A percentile compares a stretch with the other conserved stretches of the same genome.
phyloP scores from a whole-genome alignment of 768 basidiomycete genomes.

The Leccinum variicolor region DNA sequence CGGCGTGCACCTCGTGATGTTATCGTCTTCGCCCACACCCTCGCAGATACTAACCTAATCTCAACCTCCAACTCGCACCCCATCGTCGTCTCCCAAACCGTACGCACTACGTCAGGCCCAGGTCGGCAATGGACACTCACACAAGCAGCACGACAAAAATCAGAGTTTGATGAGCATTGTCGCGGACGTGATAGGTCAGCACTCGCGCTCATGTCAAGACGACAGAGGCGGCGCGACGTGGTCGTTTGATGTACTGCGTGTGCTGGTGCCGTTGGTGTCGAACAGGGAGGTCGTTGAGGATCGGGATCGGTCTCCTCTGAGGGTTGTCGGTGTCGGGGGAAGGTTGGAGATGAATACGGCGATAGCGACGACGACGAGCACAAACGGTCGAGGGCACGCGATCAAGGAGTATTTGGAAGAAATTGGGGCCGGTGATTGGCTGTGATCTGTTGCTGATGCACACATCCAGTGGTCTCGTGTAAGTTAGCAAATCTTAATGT shows the following conservation, averaged over 20 bases:
- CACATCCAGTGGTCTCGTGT: conserved; percentile 2
- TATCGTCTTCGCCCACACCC: no score
- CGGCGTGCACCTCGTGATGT: not conserved
- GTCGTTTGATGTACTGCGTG: no score
- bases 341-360: not conserved
- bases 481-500: no score
- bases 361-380: not conserved
- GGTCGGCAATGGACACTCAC: conserved; percentile 12
- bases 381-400: not conserved
- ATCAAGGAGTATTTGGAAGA: not conserved
- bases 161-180: conserved; percentile 52
- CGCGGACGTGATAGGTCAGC: no score
- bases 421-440: not conserved
- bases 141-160: conserved; percentile 1
- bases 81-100: not conserved
- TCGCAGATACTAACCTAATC: not conserved
- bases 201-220: no score
- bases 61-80: not conserved
- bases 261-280: no score
- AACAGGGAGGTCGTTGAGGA: conserved; percentile 1
- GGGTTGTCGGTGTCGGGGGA: no score
- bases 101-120: not conserved
- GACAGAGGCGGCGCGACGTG: no score
- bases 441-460: not conserved
- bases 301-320: not conserved